Conservation (phyloP, 257 asterid genomes). For the Przewalskia tangutica region DNA sequence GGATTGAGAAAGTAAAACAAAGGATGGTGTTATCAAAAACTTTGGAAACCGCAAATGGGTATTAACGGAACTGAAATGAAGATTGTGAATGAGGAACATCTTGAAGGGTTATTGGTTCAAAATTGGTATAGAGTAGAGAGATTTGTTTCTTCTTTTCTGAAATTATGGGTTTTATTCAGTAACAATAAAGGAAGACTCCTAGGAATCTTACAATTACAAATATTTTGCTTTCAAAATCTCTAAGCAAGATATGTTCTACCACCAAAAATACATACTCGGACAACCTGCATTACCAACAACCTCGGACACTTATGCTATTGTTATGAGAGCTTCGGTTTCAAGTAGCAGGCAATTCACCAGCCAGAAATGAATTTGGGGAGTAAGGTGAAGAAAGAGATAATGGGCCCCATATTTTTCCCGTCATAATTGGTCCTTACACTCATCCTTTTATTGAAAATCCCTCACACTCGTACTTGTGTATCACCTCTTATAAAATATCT, state of each 20-base stretch:
- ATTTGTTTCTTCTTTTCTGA: not conserved
- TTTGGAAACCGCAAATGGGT: not conserved
- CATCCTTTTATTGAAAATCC: not conserved
- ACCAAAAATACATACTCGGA: not conserved
- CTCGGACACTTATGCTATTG: not conserved
- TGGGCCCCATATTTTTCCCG: not conserved
- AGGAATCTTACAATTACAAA: not conserved
- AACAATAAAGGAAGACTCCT: not conserved
- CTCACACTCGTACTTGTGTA: not conserved
- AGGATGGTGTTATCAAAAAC: not conserved
- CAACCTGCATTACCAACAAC: not conserved
- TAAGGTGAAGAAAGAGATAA: not conserved
- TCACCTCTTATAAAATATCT: not conserved
- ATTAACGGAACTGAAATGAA: not conserved
- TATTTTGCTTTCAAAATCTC: not conserved
- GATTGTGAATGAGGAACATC: not conserved
- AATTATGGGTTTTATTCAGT: not conserved
- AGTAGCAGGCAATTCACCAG: not conserved
- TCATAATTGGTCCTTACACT: not conserved
- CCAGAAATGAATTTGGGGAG: not conserved
- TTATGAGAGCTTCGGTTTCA: not conserved
- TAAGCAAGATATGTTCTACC: not conserved
- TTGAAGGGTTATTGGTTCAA: not conserved
- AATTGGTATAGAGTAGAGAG: not conserved
- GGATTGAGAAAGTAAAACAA: not conserved